Conservation (phyloP, 108 stramenopile genomes). For the Conticribra weissflogii region DNA sequence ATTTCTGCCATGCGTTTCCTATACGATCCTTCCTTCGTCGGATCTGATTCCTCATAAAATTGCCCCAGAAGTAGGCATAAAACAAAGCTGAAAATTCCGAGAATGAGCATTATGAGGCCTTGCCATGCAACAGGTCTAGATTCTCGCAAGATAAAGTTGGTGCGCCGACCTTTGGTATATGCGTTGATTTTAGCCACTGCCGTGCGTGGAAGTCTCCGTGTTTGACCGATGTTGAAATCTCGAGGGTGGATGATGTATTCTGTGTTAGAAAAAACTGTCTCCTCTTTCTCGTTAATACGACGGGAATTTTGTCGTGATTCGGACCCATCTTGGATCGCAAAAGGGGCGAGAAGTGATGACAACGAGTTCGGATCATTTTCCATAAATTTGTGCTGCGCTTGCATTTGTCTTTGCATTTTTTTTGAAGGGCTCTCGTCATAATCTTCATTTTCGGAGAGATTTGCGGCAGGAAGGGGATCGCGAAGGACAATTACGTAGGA, state of each 20-base stretch:
- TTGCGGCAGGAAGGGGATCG: slow-evolving; percentile 26
- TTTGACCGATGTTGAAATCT: slow-evolving; percentile 66
- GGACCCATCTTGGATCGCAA: slow-evolving; percentile 24
- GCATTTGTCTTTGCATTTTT: slow-evolving; percentile 46
- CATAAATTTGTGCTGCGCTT: slow-evolving; percentile 43
- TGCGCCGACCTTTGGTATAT: slow-evolving; percentile 65
- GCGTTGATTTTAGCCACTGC: slow-evolving; percentile 67
- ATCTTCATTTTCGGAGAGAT: slow-evolving; percentile 10
- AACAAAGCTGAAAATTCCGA: slow-evolving; percentile 68
- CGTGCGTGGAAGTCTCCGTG: slow-evolving; percentile 60
- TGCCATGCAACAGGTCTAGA: slow-evolving; percentile 61
- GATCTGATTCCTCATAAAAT: slow-evolving; percentile 70
- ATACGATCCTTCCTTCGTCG: slow-evolving; percentile 45
- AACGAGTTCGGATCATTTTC: slow-evolving; percentile 64
- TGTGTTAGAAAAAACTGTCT: slow-evolving; percentile 3
- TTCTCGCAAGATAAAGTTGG: slow-evolving; percentile 68
- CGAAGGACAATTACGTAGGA: slow-evolving; percentile 59
- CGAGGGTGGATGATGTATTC: slow-evolving; percentile 62
- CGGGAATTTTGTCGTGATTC: neutral
- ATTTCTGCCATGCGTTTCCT: slow-evolving; percentile 38
- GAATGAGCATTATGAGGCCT: slow-evolving; percentile 65
- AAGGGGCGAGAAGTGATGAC: slow-evolving; percentile 57
- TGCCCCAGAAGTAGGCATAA: slow-evolving; percentile 73
- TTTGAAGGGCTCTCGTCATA: slow-evolving; percentile 42
- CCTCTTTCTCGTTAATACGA: slow-evolving; percentile 4